Conservation (phyloP, 495 filamentous ascomycete species). For the Penicillium herquei region DNA sequence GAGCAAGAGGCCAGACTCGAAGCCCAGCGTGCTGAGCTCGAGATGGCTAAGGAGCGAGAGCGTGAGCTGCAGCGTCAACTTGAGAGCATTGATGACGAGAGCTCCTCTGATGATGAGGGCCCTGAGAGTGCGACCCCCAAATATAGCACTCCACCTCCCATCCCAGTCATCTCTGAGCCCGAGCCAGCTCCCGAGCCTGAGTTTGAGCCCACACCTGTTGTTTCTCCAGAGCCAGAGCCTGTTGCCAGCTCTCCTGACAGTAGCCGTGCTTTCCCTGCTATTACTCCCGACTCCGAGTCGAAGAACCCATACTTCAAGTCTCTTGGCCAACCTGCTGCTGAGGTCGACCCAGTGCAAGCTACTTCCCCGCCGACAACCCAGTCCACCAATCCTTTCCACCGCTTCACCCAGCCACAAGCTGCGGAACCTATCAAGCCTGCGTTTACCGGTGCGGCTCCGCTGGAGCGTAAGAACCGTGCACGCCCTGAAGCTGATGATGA, state of each 20-base stretch:
- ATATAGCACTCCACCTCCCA: constrained; percentile 62
- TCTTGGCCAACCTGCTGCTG: constrained; percentile 45
- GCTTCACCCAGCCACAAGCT: constrained; percentile 60
- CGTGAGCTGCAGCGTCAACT: constrained; percentile 83
- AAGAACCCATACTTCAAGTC: constrained; percentile 76
- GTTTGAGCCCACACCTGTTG: too few relatives aligned
- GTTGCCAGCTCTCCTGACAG: constrained; percentile 27
- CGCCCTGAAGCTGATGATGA: constrained; percentile 80
- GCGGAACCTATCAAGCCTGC: constrained; percentile 31
- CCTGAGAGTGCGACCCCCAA: constrained; percentile 77
- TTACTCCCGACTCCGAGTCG: constrained; percentile 45
- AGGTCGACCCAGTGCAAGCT: constrained; percentile 12
- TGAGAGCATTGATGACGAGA: constrained; percentile 68
- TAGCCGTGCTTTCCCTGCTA: constrained; percentile 23
- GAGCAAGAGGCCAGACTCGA: constrained; percentile 85
- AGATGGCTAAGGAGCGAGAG: constrained; percentile 84
- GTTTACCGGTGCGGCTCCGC: constrained; percentile 36
- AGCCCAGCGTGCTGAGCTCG: constrained; percentile 86
- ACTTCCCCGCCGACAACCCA: constrained; percentile 35
- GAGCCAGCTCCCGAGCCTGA: constrained; percentile 45
- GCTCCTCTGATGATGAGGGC: constrained; percentile 86
- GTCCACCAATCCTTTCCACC: constrained; percentile 96
- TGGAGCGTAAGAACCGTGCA: constrained; percentile 50
- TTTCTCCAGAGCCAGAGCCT: constrained; percentile 29
- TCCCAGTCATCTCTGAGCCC: constrained; percentile 22